Evolutionary conservation across 1,284 basidiomycete species (phyloP).

Genomic region (Caloboletus firmus): DNA sequence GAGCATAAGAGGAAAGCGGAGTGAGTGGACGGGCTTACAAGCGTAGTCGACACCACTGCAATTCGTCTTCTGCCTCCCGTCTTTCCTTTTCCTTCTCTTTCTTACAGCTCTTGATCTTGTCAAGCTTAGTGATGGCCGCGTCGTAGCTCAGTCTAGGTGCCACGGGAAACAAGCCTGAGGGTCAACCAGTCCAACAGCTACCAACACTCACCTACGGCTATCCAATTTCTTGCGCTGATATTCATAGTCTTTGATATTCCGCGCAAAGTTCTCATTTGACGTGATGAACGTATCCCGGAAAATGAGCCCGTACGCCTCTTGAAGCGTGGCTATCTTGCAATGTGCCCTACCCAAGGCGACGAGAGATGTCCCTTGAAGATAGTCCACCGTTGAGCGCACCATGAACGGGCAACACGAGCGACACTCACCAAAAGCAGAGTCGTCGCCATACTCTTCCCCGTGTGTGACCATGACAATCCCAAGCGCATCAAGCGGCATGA

Average conservation of each 20-base stretch:
- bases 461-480: conserved; percentile 85
- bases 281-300: conserved; percentile 71
- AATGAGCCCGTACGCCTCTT: conserved; percentile 73
- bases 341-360: conserved; percentile 76
- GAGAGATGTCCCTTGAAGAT: conserved; percentile 58
- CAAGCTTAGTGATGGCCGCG: conserved; percentile 64
- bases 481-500: conserved; percentile 72
- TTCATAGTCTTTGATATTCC: conserved; percentile 74
- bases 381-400: not conserved
- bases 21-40: conserved; percentile 54
- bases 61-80: conserved; percentile 73
- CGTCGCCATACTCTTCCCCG: conserved; percentile 76
- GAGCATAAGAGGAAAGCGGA: not conserved
- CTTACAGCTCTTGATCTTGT: conserved; percentile 65
- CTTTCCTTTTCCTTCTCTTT: conserved; percentile 72
- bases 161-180: not conserved
- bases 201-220: conserved; percentile 61
- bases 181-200: not conserved
- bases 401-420: not conserved
- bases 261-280: conserved; percentile 59
- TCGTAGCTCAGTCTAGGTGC: conserved; percentile 68
- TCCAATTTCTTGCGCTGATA: conserved; percentile 76
- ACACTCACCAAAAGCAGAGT: conserved; percentile 66
- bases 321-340: conserved; percentile 76
- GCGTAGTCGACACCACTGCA: conserved; percentile 63